Evolutionary conservation across 1,284 basidiomycete genomes (phyloP).

Genomic region (Ganoderma multipileum): DNA sequence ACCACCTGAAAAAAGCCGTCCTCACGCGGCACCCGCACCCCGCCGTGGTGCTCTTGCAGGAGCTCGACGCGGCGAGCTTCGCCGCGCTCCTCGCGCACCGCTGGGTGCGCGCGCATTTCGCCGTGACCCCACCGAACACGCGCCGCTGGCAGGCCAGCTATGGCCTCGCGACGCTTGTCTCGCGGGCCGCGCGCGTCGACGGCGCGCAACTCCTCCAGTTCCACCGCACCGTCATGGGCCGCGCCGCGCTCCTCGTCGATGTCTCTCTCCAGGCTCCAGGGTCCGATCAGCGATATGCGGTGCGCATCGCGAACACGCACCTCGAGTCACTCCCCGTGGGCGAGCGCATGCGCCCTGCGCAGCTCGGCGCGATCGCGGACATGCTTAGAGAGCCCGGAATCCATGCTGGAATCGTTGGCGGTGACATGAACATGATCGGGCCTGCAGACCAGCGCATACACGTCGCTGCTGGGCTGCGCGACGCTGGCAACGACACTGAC

Average conservation of each 20-base stretch:
- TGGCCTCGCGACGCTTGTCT: slow-evolving; percentile 71
- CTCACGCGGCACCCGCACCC: slow-evolving; percentile 57
- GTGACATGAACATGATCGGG: slow-evolving; percentile 73
- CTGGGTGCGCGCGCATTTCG: slow-evolving; percentile 69
- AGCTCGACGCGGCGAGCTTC: slow-evolving; percentile 57
- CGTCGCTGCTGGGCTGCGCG: slow-evolving; percentile 52
- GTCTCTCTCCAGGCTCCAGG: slow-evolving; percentile 50
- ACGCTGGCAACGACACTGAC: slow-evolving; percentile 55
- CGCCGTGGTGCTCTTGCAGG: slow-evolving; percentile 70
- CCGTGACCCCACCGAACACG: slow-evolving; percentile 56
- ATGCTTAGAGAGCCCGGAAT: slow-evolving; percentile 53
- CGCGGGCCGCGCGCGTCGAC: slow-evolving; percentile 57
- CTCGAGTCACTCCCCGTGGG: slow-evolving; percentile 65
- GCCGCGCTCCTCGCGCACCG: slow-evolving; percentile 53
- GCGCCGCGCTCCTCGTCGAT: slow-evolving; percentile 65
- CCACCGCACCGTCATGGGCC: slow-evolving; percentile 53
- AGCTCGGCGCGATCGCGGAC: slow-evolving; percentile 57
- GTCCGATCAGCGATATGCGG: slow-evolving; percentile 26
- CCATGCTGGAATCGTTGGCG: slow-evolving; percentile 64
- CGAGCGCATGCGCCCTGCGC: slow-evolving; percentile 50
- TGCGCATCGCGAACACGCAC: slow-evolving; percentile 74
- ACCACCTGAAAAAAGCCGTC: slow-evolving; percentile 58
- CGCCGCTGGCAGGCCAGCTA: slow-evolving; percentile 62
- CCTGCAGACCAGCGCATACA: slow-evolving; percentile 51
- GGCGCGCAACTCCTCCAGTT: slow-evolving; percentile 56